Evolutionary conservation across 108 stramenopile genomes (phyloP).

Genomic region (Nitzschia sp.): DNA sequence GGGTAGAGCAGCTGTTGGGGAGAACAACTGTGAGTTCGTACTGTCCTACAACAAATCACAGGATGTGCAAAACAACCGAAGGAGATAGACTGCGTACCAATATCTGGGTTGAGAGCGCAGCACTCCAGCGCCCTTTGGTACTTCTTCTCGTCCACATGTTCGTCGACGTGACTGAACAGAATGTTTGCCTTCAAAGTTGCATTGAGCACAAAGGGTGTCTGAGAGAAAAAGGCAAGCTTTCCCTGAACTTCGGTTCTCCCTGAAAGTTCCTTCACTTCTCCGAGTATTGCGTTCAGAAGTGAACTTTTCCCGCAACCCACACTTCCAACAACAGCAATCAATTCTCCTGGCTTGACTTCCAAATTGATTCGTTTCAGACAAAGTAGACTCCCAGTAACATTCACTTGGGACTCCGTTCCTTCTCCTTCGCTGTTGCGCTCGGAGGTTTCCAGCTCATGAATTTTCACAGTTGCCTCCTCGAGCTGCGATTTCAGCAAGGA

Average conservation of each 20-base stretch:
- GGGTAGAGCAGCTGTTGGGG: constrained; percentile 51
- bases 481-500: constrained; percentile 67
- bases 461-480: constrained; percentile 62
- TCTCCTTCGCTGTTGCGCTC: not conserved
- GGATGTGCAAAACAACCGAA: not conserved
- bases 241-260: constrained; percentile 68
- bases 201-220: constrained; percentile 95
- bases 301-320: constrained; percentile 92
- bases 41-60: not conserved
- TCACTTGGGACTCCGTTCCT: not conserved
- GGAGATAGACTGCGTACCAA: constrained; percentile 29
- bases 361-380: constrained; percentile 65
- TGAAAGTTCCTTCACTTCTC: constrained; percentile 68
- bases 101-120: constrained; percentile 86
- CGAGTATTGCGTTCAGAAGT: constrained; percentile 88
- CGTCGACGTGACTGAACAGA: constrained; percentile 89
- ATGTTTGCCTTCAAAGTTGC: constrained; percentile 95
- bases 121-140: constrained; percentile 77
- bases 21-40: not conserved
- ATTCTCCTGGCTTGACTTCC: constrained; percentile 59
- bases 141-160: constrained; percentile 58
- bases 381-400: constrained; percentile 40
- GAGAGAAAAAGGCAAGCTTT: constrained; percentile 67
- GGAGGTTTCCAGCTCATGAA: constrained; percentile 30
- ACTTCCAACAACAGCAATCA: constrained; percentile 89